phyloP scores from a whole-genome alignment of 306 rosid genomes.

The Nissolia schottii region DNA sequence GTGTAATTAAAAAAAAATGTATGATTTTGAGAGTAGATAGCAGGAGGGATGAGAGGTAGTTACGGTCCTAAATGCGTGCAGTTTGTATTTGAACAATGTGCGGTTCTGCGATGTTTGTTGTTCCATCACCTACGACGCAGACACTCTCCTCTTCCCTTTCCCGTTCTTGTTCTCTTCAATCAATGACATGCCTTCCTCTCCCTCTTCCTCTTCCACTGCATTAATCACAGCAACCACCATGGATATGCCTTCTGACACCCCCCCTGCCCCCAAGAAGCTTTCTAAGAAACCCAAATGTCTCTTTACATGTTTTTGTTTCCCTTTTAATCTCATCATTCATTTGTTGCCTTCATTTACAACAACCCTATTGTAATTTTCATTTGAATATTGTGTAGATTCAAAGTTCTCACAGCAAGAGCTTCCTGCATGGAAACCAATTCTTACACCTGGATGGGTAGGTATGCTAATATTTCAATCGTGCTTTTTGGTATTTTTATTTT shows the following conservation, averaged over 20 bases:
- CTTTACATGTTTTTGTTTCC: background rate
- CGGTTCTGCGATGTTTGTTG: slow-evolving; percentile 15
- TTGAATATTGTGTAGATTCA: slow-evolving; percentile 42
- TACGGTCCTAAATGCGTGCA: background rate
- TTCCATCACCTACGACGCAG: background rate
- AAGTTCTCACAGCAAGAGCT: slow-evolving; percentile 48
- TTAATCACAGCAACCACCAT: background rate
- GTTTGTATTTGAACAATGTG: background rate
- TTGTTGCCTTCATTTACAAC: background rate
- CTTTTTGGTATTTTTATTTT: too few relatives aligned
- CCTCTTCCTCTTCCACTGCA: background rate
- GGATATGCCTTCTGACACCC: background rate
- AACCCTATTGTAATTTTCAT: too few relatives aligned
- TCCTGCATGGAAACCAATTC: slow-evolving; percentile 45
- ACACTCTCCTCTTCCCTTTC: background rate
- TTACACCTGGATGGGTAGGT: slow-evolving; percentile 53
- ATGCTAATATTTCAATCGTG: background rate
- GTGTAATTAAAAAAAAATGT: too few relatives aligned
- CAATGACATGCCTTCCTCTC: too few relatives aligned
- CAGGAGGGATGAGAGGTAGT: slow-evolving; percentile 11
- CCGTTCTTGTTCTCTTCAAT: slow-evolving; percentile 20
- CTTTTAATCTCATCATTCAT: background rate
- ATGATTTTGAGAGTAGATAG: too few relatives aligned
- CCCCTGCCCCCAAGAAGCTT: background rate
- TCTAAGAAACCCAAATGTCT: slow-evolving; percentile 33